Evolutionary conservation across 2,329 filamentous ascomycete species (phyloP).

Genomic region (Neoascochyta sp.): DNA sequence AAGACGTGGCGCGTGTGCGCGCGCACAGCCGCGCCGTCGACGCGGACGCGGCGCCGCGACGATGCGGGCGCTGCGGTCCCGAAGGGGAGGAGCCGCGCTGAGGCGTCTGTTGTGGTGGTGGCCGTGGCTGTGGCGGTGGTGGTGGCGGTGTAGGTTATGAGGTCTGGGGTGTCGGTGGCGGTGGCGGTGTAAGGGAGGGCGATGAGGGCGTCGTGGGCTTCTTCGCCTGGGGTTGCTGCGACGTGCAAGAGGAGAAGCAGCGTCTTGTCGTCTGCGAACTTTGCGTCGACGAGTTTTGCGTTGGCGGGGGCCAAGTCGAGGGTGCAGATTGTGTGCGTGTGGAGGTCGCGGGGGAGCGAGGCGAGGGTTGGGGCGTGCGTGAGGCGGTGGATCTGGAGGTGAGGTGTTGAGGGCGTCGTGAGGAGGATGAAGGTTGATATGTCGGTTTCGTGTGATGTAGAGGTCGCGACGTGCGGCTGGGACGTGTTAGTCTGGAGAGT

Average conservation of each 20-base stretch:
- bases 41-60: slow-evolving; percentile 1
- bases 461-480: neutral
- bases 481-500: slow-evolving; percentile 8
- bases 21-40: slow-evolving; percentile 8
- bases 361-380: slow-evolving; percentile 41
- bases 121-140: slow-evolving; percentile 4
- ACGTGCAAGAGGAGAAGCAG: slow-evolving; percentile 57
- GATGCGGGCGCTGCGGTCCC: slow-evolving; percentile 3
- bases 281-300: slow-evolving; percentile 56
- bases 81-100: slow-evolving; percentile 6
- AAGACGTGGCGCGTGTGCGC: slow-evolving; percentile 48
- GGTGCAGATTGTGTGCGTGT: slow-evolving; percentile 53
- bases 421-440: slow-evolving; percentile 30
- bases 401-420: slow-evolving; percentile 5
- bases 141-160: slow-evolving; percentile 1
- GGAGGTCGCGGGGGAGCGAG: slow-evolving; percentile 30
- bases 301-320: slow-evolving; percentile 33
- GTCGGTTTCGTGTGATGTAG: slow-evolving; percentile 1
- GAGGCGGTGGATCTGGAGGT: slow-evolving; percentile 31
- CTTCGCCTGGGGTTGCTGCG: slow-evolving; percentile 1
- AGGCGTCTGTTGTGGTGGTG: slow-evolving; percentile 1
- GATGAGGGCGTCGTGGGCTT: slow-evolving; percentile 11
- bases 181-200: slow-evolving; percentile 17
- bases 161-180: slow-evolving; percentile 1
- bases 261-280: slow-evolving; percentile 62